A percentile compares a stretch with the other conserved stretches of the same genome.
Conservation (phyloP, 2,329 filamentous ascomycete genomes). For the Fusarium sp. region DNA sequence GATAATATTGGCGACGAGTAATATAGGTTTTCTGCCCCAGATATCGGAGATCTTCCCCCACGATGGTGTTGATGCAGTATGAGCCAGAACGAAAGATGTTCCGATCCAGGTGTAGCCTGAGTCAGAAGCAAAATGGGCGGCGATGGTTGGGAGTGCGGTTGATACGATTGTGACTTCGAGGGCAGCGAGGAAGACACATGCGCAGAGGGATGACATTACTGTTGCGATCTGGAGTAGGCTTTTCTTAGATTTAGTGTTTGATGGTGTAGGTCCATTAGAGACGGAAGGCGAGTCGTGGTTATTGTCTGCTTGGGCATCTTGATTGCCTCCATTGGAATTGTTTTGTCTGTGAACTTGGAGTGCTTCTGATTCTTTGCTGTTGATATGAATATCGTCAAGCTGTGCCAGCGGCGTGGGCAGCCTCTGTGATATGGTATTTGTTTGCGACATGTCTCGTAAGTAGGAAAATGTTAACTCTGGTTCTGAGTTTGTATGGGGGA, state of each 20-base stretch:
- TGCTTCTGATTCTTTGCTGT: background rate
- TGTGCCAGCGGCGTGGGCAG: background rate
- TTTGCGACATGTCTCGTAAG: conserved; percentile 24
- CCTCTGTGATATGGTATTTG: background rate
- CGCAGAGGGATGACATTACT: conserved; percentile 54
- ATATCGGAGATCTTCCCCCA: conserved; percentile 74
- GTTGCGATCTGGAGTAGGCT: conserved; percentile 37
- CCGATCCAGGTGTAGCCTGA: conserved; percentile 83
- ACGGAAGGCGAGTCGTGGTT: background rate
- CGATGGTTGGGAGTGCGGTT: conserved; percentile 71
- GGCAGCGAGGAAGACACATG: conserved; percentile 56
- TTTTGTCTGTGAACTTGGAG: background rate
- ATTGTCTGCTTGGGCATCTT: background rate
- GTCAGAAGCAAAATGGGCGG: conserved; percentile 67
- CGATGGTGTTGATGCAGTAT: conserved; percentile 73
- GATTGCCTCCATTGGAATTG: background rate
- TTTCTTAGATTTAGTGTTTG: conserved; percentile 8
- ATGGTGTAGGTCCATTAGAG: background rate
- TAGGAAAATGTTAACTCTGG: no score
- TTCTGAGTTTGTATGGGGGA: background rate
- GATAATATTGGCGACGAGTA: conserved; percentile 59
- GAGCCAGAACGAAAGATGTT: conserved; percentile 76
- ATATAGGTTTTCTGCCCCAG: conserved; percentile 66
- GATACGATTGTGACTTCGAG: conserved; percentile 69
- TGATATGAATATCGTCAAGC: background rate